A percentile compares a stretch with the other conserved stretches of the same genome.
These are phyloP conservation scores for Paspalum vaginatum DNA, from an alignment of 176 grass and related monocot species.

Conservation along the genomic window DNA sequence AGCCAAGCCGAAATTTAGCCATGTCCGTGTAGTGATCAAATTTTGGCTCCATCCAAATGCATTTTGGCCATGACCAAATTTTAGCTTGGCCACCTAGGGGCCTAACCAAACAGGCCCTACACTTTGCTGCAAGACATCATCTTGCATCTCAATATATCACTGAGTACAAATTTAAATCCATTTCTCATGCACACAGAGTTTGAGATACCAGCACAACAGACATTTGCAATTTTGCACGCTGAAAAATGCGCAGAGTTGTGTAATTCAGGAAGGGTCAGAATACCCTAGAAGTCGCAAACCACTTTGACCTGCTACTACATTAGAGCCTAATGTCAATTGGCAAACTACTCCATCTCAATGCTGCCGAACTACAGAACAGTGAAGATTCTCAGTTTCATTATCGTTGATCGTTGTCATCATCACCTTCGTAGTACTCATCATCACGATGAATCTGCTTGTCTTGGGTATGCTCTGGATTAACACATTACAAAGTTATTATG, in stretches of 20 bases:
- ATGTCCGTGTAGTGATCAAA: too few relatives aligned
- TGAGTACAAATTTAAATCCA: neutral
- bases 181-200: neutral
- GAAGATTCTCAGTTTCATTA: constrained; percentile 16
- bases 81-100: too few relatives aligned
- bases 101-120: too few relatives aligned
- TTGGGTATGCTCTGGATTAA: constrained; percentile 70
- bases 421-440: constrained; percentile 91
- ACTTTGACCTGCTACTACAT: constrained; percentile 21
- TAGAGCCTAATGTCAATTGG: constrained; percentile 31
- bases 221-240: neutral
- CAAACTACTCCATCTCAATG: neutral
- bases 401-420: constrained; percentile 94
- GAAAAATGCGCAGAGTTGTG: neutral
- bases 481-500: constrained; percentile 21
- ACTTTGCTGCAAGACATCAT: neutral
- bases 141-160: neutral
- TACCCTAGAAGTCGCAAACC: neutral
- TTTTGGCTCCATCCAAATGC: too few relatives aligned
- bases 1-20: too few relatives aligned
- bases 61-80: too few relatives aligned
- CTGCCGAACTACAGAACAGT: neutral
- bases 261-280: neutral
- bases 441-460: constrained; percentile 89
- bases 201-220: neutral